Evolutionary conservation across 2,329 filamentous ascomycete genomes (phyloP).

Genomic region (Bimuria novae-zelandiae): DNA sequence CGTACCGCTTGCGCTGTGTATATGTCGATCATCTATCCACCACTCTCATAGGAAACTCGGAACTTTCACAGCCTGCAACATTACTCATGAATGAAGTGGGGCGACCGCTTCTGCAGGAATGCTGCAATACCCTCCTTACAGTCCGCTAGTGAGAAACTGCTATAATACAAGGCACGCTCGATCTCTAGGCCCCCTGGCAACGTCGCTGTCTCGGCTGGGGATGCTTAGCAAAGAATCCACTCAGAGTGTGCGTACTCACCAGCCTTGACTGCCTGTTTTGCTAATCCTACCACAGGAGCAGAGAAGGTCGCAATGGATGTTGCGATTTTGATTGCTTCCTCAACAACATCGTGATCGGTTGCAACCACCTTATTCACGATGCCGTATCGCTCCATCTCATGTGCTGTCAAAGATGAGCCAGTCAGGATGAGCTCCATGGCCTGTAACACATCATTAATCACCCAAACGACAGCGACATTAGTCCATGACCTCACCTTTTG

Average conservation of each 20-base stretch:
- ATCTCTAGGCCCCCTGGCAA: conserved; percentile 48
- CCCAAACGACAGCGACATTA: background rate
- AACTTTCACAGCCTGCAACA: background rate
- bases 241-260: conserved; percentile 38
- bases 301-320: conserved; percentile 48
- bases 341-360: conserved; percentile 42
- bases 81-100: conserved; percentile 26
- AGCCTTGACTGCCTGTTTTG: conserved; percentile 51
- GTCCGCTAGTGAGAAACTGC: conserved; percentile 45
- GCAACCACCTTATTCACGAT: conserved; percentile 48
- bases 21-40: too few species aligned
- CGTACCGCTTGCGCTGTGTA: too few species aligned
- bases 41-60: too few species aligned
- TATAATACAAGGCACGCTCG: conserved; percentile 41
- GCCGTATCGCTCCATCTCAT: conserved; percentile 48
- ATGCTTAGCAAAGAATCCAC: background rate
- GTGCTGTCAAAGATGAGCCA: conserved; percentile 43
- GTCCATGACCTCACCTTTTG: conserved; percentile 34
- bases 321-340: conserved; percentile 47
- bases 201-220: conserved; percentile 48
- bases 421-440: conserved; percentile 54
- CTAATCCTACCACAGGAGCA: conserved; percentile 48
- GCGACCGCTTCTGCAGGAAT: conserved; percentile 48
- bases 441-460: conserved; percentile 25
- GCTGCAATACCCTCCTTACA: conserved; percentile 50